Percentiles rank a stretch among this genome's conserved stretches.
These are phyloP conservation scores for Cyclocybe aegerita DNA, from an alignment of 768 basidiomycete species.

Conservation along the genomic window DNA sequence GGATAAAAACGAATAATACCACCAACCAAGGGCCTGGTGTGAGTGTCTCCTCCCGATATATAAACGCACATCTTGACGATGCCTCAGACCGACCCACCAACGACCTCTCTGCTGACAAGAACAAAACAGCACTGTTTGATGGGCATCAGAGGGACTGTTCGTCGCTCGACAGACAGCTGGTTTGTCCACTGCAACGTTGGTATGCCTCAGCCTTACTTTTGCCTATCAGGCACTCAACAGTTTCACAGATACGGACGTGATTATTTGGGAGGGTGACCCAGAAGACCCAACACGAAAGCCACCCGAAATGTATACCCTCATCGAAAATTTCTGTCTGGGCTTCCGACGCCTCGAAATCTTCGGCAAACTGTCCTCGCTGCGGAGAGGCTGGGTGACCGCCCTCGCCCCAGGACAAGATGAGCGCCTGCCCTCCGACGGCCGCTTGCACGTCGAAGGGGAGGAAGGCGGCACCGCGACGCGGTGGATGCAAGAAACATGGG, in stretches of 20 bases:
- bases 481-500: constrained; percentile 70
- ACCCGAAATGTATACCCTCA: constrained; percentile 92
- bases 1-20: constrained; percentile 89
- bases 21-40: constrained; percentile 77
- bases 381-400: constrained; percentile 93
- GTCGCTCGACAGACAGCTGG: constrained; percentile 91
- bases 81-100: constrained; percentile 77
- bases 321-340: constrained; percentile 98
- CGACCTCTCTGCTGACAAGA: constrained; percentile 80
- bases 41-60: constrained; percentile 24
- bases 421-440: constrained; percentile 36
- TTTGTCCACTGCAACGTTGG: constrained; percentile 99
- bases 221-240: background rate
- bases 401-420: constrained; percentile 64
- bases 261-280: constrained; percentile 94
- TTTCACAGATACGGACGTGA: constrained; percentile 84
- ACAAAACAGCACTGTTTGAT: constrained; percentile 97
- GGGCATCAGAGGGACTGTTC: constrained; percentile 95
- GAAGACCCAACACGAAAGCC: constrained; percentile 84
- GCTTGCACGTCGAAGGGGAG: constrained; percentile 38
- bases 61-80: constrained; percentile 6
- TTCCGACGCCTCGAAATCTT: constrained; percentile 90
- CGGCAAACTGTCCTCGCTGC: constrained; percentile 66
- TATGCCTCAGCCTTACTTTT: constrained; percentile 32
- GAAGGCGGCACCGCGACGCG: constrained; percentile 42